These are phyloP conservation scores for Austroboletus niveus DNA, from an alignment of 1,284 basidiomycete genomes.

Conservation along the genomic window DNA sequence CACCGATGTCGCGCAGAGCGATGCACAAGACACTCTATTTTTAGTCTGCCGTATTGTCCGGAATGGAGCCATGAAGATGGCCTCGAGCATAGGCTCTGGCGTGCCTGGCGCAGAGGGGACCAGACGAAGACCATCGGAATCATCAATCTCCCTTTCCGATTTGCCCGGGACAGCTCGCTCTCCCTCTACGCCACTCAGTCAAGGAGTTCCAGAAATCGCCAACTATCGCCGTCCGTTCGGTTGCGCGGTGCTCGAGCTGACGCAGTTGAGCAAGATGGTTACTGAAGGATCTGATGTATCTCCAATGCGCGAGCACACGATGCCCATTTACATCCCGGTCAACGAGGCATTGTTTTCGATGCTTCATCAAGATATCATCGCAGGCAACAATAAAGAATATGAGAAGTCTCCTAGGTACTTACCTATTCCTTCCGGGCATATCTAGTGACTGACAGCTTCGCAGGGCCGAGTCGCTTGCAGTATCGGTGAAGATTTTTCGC, in stretches of 20 bases:
- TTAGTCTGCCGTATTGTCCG: constrained; percentile 90
- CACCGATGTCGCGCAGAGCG: constrained; percentile 81
- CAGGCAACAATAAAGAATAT: constrained; percentile 75
- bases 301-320: constrained; percentile 70
- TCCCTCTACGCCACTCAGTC: constrained; percentile 13
- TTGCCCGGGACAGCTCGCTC: constrained; percentile 24
- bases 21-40: constrained; percentile 82
- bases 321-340: constrained; percentile 86
- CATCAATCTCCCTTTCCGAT: constrained; percentile 37
- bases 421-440: not conserved
- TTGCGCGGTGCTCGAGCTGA: constrained; percentile 88
- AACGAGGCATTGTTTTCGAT: constrained; percentile 89
- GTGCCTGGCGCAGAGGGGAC: constrained; percentile 38
- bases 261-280: constrained; percentile 69
- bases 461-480: constrained; percentile 82
- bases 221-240: constrained; percentile 88
- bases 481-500: constrained; percentile 89
- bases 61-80: constrained; percentile 83
- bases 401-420: constrained; percentile 79
- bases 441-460: constrained; percentile 8
- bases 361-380: constrained; percentile 93
- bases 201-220: constrained; percentile 34
- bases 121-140: constrained; percentile 52
- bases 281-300: constrained; percentile 61
- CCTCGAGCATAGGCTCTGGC: constrained; percentile 53